Evolutionary conservation across 78 protist species (phyloP).

Genomic region (Dictyostelium capitatum): DNA sequence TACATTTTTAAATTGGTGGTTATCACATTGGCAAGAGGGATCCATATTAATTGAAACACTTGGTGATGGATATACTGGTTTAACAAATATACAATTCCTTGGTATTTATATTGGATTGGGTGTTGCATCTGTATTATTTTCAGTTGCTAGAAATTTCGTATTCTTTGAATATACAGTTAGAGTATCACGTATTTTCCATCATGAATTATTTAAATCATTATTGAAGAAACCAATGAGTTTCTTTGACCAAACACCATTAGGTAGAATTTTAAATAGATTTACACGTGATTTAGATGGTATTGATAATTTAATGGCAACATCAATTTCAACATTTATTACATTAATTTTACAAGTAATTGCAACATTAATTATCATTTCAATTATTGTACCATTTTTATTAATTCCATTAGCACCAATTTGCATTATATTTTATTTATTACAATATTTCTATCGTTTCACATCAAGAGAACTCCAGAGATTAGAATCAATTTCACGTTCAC

Average conservation of each 20-base stretch:
- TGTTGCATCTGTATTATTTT: background rate
- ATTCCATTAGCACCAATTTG: slow-evolving; percentile 61
- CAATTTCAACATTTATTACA: slow-evolving; percentile 37
- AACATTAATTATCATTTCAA: slow-evolving; percentile 49
- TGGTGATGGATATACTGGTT: background rate
- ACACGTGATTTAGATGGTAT: slow-evolving; percentile 85
- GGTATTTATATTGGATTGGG: slow-evolving; percentile 72
- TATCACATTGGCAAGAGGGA: slow-evolving; percentile 62
- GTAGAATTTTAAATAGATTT: slow-evolving; percentile 98
- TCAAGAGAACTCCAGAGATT: slow-evolving; percentile 89
- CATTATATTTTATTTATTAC: slow-evolving; percentile 15
- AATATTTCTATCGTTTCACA: slow-evolving; percentile 54
- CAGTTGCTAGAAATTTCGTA: slow-evolving; percentile 26
- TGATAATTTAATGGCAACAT: slow-evolving; percentile 72
- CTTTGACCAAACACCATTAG: slow-evolving; percentile 99
- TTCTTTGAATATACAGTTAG: slow-evolving; percentile 39
- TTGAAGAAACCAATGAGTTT: slow-evolving; percentile 92
- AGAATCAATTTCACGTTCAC: slow-evolving; percentile 87
- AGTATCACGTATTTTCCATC: slow-evolving; percentile 7
- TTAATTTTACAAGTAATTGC: slow-evolving; percentile 36
- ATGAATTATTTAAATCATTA: slow-evolving; percentile 41
- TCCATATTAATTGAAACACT: background rate
- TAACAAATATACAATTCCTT: slow-evolving; percentile 38
- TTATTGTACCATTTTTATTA: slow-evolving; percentile 68
- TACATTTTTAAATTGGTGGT: slow-evolving; percentile 72